Evolutionary conservation across 495 filamentous ascomycete species (phyloP).

Genomic region (Aspergillus bertholletiae): DNA sequence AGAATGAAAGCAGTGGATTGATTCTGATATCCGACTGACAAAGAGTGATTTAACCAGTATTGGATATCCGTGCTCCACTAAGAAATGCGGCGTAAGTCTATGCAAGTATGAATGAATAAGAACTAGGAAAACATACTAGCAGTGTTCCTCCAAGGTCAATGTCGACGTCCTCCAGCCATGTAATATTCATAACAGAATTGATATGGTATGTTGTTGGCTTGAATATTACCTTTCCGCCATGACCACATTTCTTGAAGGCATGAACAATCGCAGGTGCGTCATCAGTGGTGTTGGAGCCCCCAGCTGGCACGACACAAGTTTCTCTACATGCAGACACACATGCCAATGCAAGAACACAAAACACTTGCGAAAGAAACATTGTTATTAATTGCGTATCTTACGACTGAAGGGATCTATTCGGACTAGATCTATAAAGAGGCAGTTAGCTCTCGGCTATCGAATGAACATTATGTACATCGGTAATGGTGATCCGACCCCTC

Average conservation of each 20-base stretch:
- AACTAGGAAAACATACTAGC: conserved; percentile 2
- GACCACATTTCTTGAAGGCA: conserved; percentile 39
- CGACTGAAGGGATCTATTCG: too few species aligned
- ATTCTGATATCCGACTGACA: conserved; percentile 45
- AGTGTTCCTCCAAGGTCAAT: conserved; percentile 38
- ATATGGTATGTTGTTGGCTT: conserved; percentile 34
- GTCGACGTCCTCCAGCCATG: conserved; percentile 36
- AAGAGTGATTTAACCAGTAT: conserved; percentile 46
- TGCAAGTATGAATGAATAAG: neutral
- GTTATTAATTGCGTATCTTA: neutral
- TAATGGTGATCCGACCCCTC: too few species aligned
- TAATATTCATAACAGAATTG: conserved; percentile 40
- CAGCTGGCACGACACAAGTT: conserved; percentile 11
- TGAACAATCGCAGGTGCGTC: conserved; percentile 37
- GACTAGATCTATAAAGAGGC: neutral
- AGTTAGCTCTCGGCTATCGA: neutral
- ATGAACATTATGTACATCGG: neutral
- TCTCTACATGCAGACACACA: neutral
- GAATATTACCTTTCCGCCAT: conserved; percentile 36
- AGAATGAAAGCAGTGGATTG: conserved; percentile 46
- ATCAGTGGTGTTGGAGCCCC: conserved; percentile 17
- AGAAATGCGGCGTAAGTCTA: neutral
- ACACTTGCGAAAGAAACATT: neutral
- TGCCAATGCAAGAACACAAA: neutral
- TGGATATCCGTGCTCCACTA: conserved; percentile 42